Base-by-base conservation (phyloP, 2,329 filamentous ascomycete genomes). In the Colletotrichum sp. region DNA sequence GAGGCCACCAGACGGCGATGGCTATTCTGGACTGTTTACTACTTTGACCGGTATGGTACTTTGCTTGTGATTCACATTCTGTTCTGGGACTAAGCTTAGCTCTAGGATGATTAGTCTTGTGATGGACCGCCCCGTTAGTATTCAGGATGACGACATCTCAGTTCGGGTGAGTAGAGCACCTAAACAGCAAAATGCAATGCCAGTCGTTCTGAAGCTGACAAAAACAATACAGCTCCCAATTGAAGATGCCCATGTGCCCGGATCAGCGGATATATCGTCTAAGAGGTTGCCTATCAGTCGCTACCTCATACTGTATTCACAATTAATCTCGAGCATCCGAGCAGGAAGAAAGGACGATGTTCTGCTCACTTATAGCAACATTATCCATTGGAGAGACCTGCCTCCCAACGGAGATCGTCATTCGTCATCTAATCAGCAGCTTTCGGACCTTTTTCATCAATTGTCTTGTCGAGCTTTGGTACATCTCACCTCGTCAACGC, bases 1-100 rank as follows among this genome's bases (percentile, higher is more conserved):
- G 64, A 72, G 13, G 26, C 34, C 9, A 63, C 69, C 16, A 69
- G 60, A 15, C 57, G 32, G 18, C 60, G 59, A 36, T 76, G 70
- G 74, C n/a, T 76, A 21, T 76, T 76, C 18, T 76, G 74, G 74
- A 76, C 39, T 13, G 64, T 76, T 12, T 76, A 76, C 30, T 66
- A 26, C 8, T 57, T 73, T 8, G 70, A 76, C 30, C 74, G 74
- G 74, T 76, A 52, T n/a, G 10, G 10, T 32, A 7, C 18, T 5
- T 44, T 52, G 12, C 2, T 52, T 52, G 6, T 13, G 44, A 52
- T 13, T 24, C n/a, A 13, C 12, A 21, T 52, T 21, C 10, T 24
- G 10, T 52, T 7, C 10, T 13, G 44, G 44, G n/a, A 18, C 44
- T 52, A 21, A 52, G 10, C 12, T 13, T 13, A 21, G 44, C 44